Base-by-base conservation (phyloP, 2,329 filamentous ascomycete species). In the Geosmithia flava region DNA sequence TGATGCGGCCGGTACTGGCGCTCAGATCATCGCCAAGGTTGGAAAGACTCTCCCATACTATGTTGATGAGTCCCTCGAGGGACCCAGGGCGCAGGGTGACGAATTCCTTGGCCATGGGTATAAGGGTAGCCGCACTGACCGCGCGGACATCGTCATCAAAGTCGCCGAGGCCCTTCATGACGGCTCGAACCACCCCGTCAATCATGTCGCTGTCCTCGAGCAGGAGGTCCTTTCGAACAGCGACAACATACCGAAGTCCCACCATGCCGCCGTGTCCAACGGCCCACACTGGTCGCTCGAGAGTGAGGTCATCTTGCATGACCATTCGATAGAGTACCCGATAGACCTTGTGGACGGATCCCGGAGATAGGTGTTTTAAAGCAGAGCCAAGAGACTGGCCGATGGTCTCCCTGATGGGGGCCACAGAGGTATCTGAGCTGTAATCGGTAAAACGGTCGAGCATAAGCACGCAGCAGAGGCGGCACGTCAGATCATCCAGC, bases 191-290 rank as follows among this genome's bases (percentile, higher is more conserved):
- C 4, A 97, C 87, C 3, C 91, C 93, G 62, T 98, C 93, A 63
- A 98, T 89, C 63, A 98, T 83, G 46, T 83, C 78, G 23, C 77
- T 78, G 57, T 96, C 85, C 58, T 88, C 78, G 23, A 97, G 76
- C 6, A 98, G 77, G 3, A 98, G 70, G 61, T 97, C 93, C 57
- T 93, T 96, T 46, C 93, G 81, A 37, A 98, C 88, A 8, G 93
- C 93, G 29, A 98, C 93, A 44, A 98, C 80, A 59, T 98, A 98
- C 57, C 91, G 80, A 58, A 98, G 69, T 7, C 93, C 93, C 44
- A 97, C 90, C 93, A 98, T 98, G 52, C 93, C 93, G 54, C 93
- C 93, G 62, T 98, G 94, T 58, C 90, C 95, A 39, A 96, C 86
- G 51, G 95, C 88, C 93, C 93, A 98, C 29, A 89, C 76, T 15